These are phyloP conservation scores for Trichoderma semiorbis DNA, from an alignment of 2,329 filamentous ascomycete species.

Conservation along the genomic window DNA sequence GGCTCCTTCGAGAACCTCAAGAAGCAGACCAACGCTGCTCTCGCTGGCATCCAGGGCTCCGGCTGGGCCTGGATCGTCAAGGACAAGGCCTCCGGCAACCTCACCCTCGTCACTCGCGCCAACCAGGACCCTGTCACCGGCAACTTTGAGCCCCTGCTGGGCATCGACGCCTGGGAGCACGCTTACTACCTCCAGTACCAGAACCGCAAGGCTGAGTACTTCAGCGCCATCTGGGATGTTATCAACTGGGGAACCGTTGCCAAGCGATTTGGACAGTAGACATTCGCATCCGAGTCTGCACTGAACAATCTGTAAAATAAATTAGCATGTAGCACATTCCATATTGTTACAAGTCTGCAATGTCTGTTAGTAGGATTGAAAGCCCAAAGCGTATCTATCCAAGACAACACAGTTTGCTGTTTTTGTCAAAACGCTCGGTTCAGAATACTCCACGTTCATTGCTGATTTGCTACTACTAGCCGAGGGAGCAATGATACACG, in stretches of 20 bases:
- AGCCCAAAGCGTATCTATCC: neutral
- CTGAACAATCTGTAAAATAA: neutral
- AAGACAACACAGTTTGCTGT: neutral
- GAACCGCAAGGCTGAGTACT: slow-evolving; percentile 97
- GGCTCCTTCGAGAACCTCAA: slow-evolving; percentile 62
- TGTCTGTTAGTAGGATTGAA: neutral
- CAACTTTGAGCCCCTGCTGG: slow-evolving; percentile 75
- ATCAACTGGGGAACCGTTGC: slow-evolving; percentile 92
- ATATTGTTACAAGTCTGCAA: neutral
- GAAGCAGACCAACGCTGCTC: slow-evolving; percentile 63
- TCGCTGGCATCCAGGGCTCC: slow-evolving; percentile 77
- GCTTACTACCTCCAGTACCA: slow-evolving; percentile 95
- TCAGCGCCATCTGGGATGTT: slow-evolving; percentile 88
- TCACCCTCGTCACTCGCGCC: slow-evolving; percentile 66
- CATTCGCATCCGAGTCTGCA: neutral
- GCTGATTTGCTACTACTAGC: neutral
- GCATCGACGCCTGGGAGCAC: slow-evolving; percentile 95
- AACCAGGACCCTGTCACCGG: slow-evolving; percentile 90
- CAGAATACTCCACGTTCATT: neutral
- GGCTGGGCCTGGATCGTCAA: slow-evolving; percentile 90
- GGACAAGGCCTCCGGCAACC: slow-evolving; percentile 58
- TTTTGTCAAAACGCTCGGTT: too few relatives aligned
- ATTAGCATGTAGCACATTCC: neutral
- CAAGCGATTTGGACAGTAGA: slow-evolving; percentile 62
- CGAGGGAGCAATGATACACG: neutral